Evolutionary conservation across 345 rosid genomes (phyloP).

Genomic region (Euphorbia pulcherrima): DNA sequence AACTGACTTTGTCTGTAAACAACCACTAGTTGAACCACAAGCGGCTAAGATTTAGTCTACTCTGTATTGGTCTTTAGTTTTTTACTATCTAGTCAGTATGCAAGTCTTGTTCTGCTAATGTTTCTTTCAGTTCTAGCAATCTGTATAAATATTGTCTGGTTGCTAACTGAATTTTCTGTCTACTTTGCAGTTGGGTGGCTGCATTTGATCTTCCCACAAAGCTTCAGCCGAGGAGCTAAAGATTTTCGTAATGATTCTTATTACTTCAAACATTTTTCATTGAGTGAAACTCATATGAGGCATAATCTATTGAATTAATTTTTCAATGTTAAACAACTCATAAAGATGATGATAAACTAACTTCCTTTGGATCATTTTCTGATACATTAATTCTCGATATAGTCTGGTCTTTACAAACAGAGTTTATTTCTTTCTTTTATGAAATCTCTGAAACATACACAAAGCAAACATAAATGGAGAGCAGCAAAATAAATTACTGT

Average conservation of each 20-base stretch:
- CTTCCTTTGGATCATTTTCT: background rate
- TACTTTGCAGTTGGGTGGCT: slow-evolving; percentile 25
- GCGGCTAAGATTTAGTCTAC: background rate
- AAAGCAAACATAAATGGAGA: slow-evolving; percentile 11
- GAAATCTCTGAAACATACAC: background rate
- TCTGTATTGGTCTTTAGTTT: background rate
- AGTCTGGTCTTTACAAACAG: background rate
- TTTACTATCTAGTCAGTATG: background rate
- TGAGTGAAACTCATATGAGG: background rate
- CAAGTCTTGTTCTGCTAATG: background rate
- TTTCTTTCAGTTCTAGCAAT: background rate
- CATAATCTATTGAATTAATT: background rate
- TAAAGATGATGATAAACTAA: background rate
- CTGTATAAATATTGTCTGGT: background rate
- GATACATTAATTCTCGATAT: background rate
- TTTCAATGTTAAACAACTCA: background rate
- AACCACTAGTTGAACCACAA: background rate
- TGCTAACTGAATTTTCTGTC: slow-evolving; percentile 9
- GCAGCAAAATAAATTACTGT: slow-evolving; percentile 4
- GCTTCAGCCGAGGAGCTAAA: background rate
- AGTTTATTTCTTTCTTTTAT: slow-evolving; percentile 3
- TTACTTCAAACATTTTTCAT: background rate
- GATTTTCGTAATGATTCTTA: background rate
- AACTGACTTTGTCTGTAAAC: background rate
- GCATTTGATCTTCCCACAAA: slow-evolving; percentile 12